These are phyloP conservation scores for Saccharomyces eubayanus DNA, from an alignment of 805 yeast species.

Conservation along the genomic window DNA sequence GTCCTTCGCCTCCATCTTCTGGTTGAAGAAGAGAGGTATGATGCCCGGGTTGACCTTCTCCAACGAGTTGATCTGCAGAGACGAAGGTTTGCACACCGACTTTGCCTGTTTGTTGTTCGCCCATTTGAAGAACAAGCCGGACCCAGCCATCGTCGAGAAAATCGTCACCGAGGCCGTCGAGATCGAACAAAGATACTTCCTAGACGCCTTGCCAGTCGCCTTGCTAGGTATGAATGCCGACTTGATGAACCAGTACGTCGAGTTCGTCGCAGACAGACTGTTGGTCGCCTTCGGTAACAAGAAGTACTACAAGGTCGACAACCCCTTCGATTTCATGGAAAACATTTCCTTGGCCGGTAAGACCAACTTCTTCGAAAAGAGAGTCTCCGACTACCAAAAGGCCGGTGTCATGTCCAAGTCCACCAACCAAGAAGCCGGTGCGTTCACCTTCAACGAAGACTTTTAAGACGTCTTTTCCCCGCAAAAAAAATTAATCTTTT, in stretches of 20 bases:
- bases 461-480: slow-evolving; percentile 41
- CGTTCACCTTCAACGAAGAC: slow-evolving; percentile 87
- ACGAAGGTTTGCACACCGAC: slow-evolving; percentile 97
- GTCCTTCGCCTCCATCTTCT: slow-evolving; percentile 94
- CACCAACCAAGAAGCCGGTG: slow-evolving; percentile 41
- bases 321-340: slow-evolving; percentile 98
- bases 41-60: slow-evolving; percentile 99
- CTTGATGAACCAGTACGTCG: slow-evolving; percentile 96
- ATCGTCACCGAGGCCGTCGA: slow-evolving; percentile 92
- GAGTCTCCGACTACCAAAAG: slow-evolving; percentile 97
- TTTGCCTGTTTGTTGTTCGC: slow-evolving; percentile 93
- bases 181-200: slow-evolving; percentile 89
- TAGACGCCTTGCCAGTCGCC: slow-evolving; percentile 90
- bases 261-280: slow-evolving; percentile 94
- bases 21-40: slow-evolving; percentile 97
- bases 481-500: background rate
- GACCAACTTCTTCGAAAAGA: slow-evolving; percentile 97
- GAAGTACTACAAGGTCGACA: slow-evolving; percentile 76
- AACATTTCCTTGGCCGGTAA: slow-evolving; percentile 96
- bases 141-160: slow-evolving; percentile 64
- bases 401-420: slow-evolving; percentile 95
- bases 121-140: slow-evolving; percentile 86
- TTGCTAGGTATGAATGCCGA: slow-evolving; percentile 90
- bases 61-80: slow-evolving; percentile 94
- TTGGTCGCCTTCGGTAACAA: slow-evolving; percentile 84